A percentile compares a stretch with the other conserved stretches of the same genome.
phyloP scores from a whole-genome alignment of 108 stramenopile genomes.

The Nitzschia sp. region DNA sequence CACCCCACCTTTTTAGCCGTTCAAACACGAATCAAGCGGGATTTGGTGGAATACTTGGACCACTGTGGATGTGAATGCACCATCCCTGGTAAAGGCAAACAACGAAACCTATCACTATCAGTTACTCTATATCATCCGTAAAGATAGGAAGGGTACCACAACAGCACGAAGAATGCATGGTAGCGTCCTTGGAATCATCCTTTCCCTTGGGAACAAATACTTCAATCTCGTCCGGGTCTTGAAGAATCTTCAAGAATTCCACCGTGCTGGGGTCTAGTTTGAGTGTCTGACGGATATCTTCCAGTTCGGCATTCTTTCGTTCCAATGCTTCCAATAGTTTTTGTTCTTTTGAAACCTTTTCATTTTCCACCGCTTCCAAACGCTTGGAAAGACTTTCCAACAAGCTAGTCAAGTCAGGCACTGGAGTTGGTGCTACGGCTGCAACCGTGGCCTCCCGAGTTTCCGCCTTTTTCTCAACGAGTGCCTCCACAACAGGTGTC shows the following conservation, averaged over 20 bases:
- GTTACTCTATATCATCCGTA: too few relatives aligned
- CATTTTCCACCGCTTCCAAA: constrained; percentile 26
- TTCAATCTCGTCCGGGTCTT: constrained; percentile 29
- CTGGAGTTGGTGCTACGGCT: neutral
- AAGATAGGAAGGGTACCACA: too few relatives aligned
- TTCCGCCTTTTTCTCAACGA: neutral
- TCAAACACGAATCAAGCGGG: too few relatives aligned
- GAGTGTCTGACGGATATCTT: constrained; percentile 3
- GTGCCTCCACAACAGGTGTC: neutral
- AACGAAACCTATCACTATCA: too few relatives aligned
- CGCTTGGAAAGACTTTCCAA: constrained; percentile 18
- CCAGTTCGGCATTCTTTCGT: neutral
- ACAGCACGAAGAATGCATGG: too few relatives aligned
- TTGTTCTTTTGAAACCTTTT: neutral
- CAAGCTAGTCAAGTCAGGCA: neutral
- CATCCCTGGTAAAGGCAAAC: too few relatives aligned
- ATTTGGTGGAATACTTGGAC: too few relatives aligned
- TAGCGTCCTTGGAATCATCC: neutral
- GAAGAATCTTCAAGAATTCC: constrained; percentile 12
- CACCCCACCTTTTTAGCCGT: too few relatives aligned
- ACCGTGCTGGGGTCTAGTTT: constrained; percentile 5
- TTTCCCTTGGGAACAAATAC: constrained; percentile 8
- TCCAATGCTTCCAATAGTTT: neutral
- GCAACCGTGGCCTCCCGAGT: neutral
- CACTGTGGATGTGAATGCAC: too few relatives aligned